These are phyloP conservation scores for Paratrypanosoma confusum DNA, from an alignment of 208 protist species.

Conservation along the genomic window DNA sequence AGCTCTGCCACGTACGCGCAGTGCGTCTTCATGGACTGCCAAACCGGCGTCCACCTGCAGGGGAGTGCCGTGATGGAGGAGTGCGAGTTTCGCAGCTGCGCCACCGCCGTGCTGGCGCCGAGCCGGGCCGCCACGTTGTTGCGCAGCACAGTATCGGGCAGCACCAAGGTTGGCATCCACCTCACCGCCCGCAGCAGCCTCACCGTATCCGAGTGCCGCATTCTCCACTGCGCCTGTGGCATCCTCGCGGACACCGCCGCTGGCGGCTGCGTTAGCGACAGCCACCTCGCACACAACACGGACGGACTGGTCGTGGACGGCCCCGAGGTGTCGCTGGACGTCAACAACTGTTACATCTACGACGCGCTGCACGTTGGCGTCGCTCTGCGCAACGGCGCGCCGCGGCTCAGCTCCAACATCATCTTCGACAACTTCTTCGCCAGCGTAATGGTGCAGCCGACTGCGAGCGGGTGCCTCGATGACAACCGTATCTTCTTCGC, in stretches of 20 bases:
- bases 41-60: slow-evolving; percentile 5
- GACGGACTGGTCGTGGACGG: slow-evolving; percentile 21
- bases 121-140: too few relatives aligned
- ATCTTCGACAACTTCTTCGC: slow-evolving; percentile 28
- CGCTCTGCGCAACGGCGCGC: slow-evolving; percentile 7
- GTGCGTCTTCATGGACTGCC: slow-evolving; percentile 16
- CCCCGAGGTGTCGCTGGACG: slow-evolving; percentile 6
- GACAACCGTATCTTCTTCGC: slow-evolving; percentile 27
- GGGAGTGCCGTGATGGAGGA: slow-evolving; percentile 7
- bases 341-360: slow-evolving; percentile 27
- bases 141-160: slow-evolving; percentile 16
- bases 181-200: slow-evolving; percentile 9
- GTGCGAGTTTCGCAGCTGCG: slow-evolving; percentile 21
- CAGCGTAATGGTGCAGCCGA: slow-evolving; percentile 10
- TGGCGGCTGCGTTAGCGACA: slow-evolving; percentile 11
- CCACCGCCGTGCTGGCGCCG: slow-evolving; percentile 7
- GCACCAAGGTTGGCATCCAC: slow-evolving; percentile 15
- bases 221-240: slow-evolving; percentile 15
- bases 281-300: slow-evolving; percentile 19
- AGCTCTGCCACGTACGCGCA: slow-evolving; percentile 9
- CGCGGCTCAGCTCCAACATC: slow-evolving; percentile 11
- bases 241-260: slow-evolving; percentile 9
- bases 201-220: slow-evolving; percentile 13
- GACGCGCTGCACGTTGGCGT: slow-evolving; percentile 18
- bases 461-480: slow-evolving; percentile 14